A percentile compares a stretch with the other conserved stretches of the same genome.
Conservation (phyloP, 192 early-diverging fungal species). For the Coemansia sp. region DNA sequence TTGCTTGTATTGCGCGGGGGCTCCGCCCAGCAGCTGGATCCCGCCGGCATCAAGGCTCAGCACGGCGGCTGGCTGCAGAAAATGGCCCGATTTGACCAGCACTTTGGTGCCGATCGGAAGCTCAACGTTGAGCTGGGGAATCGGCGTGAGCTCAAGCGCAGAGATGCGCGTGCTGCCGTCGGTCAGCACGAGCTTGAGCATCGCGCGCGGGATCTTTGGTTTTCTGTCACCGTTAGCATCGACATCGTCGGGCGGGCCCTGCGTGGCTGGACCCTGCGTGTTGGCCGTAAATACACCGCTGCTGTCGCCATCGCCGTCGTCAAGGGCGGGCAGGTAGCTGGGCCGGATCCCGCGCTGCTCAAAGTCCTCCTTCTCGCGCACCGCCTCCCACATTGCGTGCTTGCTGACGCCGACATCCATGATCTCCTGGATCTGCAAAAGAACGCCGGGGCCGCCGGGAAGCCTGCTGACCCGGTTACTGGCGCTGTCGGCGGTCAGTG, state of each 20-base stretch:
- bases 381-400: constrained; percentile 46
- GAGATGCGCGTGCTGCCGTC: constrained; percentile 29
- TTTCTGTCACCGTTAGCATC: constrained; percentile 10
- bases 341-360: constrained; percentile 45
- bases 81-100: constrained; percentile 18
- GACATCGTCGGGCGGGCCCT: background rate
- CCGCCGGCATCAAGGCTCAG: constrained; percentile 10
- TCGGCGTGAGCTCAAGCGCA: constrained; percentile 28
- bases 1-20: constrained; percentile 34
- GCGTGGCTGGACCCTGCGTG: constrained; percentile 2
- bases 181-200: constrained; percentile 46
- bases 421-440: constrained; percentile 46
- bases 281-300: constrained; percentile 13
- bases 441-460: constrained; percentile 13
- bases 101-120: constrained; percentile 48
- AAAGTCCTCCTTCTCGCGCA: constrained; percentile 46
- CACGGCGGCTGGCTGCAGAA: constrained; percentile 26
- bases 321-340: constrained; percentile 32
- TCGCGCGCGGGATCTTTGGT: constrained; percentile 34
- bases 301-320: background rate
- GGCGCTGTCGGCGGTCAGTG: constrained; percentile 3
- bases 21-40: constrained; percentile 32
- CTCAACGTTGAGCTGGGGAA: constrained; percentile 34
- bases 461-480: constrained; percentile 6
- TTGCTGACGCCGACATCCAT: constrained; percentile 47